Evolutionary conservation across 1,284 basidiomycete species (phyloP), one percentile per base, ranked within the genome.

Genomic region (Pseudomicrostroma phylloplanum): DNA sequence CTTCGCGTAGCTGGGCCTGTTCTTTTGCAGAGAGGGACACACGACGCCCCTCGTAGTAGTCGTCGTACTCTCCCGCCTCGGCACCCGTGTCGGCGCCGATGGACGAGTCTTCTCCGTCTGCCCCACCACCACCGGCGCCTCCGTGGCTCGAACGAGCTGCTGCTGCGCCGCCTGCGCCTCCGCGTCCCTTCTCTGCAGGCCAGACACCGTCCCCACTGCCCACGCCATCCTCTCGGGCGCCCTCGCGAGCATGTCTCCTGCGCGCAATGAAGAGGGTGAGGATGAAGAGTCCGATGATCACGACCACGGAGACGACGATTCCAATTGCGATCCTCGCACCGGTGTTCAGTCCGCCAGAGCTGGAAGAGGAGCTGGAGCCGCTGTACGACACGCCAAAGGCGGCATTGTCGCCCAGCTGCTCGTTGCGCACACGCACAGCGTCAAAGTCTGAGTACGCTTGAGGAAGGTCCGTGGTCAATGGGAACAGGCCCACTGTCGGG

Each of bases 241-340:
- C 17, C 12, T 48, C 17, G 26, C 56, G 13, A 11, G 21, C 17
- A 12, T 30, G 49, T 15, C 66, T 53, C 39, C 59, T 48, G 40
- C 60, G 57, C 56, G 59, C 62, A 7, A 63, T n/a, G 15, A 39
- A 60, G 36, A 60, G 49, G 7, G 63, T 19, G 1, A 70, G 60
- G 39, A 60, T 63, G 25, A 74, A 71, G 55, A 76, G 64, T 1
- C 64, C 53, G 15, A 73, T 64, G 43, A 73, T 71, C 42, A 63
- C 62, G 11, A 70, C 62, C 57, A 73, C 62, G 21, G 69, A 70
- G 19, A 68, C 63, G 55, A 76, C 70, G 21, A 71, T 66, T 49
- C 72, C 72, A 63, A 76, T 72, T 9, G 68, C 72, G 39, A 66
- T 69, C 51, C 69, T 71, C 12, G 70, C 64, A 8, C 71, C 72